A percentile compares a stretch with the other conserved stretches of the same genome.
phyloP scores from a whole-genome alignment of 352 stramenopile genomes.

The Phytophthora syringae region DNA sequence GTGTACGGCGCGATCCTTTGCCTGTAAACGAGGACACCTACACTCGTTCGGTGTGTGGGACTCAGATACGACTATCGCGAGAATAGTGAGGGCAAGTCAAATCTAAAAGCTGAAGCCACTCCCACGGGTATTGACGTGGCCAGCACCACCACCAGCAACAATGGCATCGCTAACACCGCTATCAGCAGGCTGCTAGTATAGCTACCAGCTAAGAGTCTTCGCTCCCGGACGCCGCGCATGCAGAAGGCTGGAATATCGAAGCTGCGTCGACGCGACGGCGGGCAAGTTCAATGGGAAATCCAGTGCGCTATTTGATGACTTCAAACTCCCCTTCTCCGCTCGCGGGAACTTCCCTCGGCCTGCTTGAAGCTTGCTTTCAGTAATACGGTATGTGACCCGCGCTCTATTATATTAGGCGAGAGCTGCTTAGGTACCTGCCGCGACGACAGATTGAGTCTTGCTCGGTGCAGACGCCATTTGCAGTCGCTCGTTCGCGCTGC shows the following conservation, averaged over 20 bases:
- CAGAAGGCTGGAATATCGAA: slow-evolving; percentile 21
- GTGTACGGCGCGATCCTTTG: not conserved
- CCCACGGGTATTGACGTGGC: slow-evolving; percentile 9
- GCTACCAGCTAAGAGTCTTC: not conserved
- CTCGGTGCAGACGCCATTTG: not conserved
- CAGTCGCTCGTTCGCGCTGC: not conserved
- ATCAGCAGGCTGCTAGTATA: not conserved
- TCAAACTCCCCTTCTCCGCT: slow-evolving; percentile 13
- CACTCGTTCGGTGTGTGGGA: too few relatives aligned
- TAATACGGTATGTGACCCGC: too few relatives aligned
- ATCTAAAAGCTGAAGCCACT: slow-evolving; percentile 20
- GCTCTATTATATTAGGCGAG: too few relatives aligned
- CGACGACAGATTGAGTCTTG: too few relatives aligned
- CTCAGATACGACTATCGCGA: slow-evolving; percentile 33
- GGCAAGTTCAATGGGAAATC: slow-evolving; percentile 12
- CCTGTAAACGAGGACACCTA: slow-evolving; percentile 17
- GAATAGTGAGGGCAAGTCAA: slow-evolving; percentile 31
- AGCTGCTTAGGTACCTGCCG: not conserved
- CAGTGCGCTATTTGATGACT: slow-evolving; percentile 18
- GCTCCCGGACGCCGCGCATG: not conserved
- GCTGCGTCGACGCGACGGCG: slow-evolving; percentile 35
- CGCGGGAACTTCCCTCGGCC: slow-evolving; percentile 21
- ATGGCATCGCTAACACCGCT: not conserved
- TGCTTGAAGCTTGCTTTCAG: slow-evolving; percentile 35
- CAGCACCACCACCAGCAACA: not conserved